Evolutionary conservation across 225 moss, liverwort and hornwort genomes (phyloP).

Genomic region (Thuidium tamariscinum): DNA sequence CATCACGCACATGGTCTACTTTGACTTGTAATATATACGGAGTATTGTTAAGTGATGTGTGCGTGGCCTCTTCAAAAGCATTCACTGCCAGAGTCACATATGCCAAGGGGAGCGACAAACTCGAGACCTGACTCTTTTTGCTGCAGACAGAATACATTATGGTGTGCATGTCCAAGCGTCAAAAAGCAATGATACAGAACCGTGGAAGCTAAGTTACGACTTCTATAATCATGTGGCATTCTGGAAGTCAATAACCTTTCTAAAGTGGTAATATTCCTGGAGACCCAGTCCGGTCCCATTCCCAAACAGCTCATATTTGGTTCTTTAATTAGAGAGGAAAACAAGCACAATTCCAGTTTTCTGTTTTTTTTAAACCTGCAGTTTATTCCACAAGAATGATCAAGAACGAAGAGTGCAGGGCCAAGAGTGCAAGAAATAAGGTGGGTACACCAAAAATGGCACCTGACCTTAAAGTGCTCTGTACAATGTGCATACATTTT

Average conservation of each 20-base stretch:
- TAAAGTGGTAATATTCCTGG: too few relatives aligned
- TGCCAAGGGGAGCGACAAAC: not conserved
- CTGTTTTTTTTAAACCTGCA: too few relatives aligned
- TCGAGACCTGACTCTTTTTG: not conserved
- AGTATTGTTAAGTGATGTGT: not conserved
- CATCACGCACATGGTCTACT: not conserved
- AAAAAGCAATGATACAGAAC: not conserved
- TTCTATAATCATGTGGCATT: not conserved
- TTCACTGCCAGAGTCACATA: not conserved
- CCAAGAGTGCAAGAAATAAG: too few relatives aligned
- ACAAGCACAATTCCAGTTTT: too few relatives aligned
- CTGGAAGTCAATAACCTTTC: not conserved
- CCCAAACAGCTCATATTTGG: too few relatives aligned
- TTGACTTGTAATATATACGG: not conserved
- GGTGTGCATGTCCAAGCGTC: not conserved
- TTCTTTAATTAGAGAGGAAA: too few relatives aligned
- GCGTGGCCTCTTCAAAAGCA: not conserved
- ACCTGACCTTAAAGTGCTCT: too few relatives aligned
- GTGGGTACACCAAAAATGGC: too few relatives aligned
- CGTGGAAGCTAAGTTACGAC: not conserved
- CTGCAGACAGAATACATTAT: not conserved
- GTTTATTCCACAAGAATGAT: too few relatives aligned
- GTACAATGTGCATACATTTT: too few relatives aligned
- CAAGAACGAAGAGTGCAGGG: too few relatives aligned
- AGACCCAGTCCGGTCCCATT: too few relatives aligned